These are phyloP conservation scores for Venturia asperata DNA, from an alignment of 2,329 filamentous ascomycete species.

Conservation along the genomic window DNA sequence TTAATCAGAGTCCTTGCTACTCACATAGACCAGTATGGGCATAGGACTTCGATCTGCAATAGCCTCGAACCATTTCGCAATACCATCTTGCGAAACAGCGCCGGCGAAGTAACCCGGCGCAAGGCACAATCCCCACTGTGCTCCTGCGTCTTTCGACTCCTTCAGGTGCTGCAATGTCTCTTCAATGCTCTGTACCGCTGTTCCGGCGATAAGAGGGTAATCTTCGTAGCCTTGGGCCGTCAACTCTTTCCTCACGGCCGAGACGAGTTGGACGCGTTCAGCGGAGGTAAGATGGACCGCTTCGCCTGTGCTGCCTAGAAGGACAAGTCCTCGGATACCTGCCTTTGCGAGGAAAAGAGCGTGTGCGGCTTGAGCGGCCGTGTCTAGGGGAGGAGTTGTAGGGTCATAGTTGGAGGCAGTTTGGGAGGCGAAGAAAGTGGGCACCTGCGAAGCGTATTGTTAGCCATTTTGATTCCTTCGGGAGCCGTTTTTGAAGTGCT, in stretches of 20 bases:
- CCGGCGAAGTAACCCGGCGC: slow-evolving; percentile 60
- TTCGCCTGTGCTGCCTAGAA: slow-evolving; percentile 59
- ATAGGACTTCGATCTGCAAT: slow-evolving; percentile 55
- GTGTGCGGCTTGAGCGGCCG: slow-evolving; percentile 52
- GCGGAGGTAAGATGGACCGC: slow-evolving; percentile 53
- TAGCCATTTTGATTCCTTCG: background rate
- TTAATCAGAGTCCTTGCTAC: background rate
- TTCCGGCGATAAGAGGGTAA: slow-evolving; percentile 57
- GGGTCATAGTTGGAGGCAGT: slow-evolving; percentile 37
- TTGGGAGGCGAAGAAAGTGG: slow-evolving; percentile 56
- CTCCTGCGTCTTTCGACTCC: slow-evolving; percentile 50
- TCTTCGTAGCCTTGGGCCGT: slow-evolving; percentile 49
- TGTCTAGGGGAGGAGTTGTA: slow-evolving; percentile 48
- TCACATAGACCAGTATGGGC: slow-evolving; percentile 52
- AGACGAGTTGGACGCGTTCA: slow-evolving; percentile 51
- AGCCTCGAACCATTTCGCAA: slow-evolving; percentile 54
- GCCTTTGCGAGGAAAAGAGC: slow-evolving; percentile 52
- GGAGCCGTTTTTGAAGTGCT: background rate
- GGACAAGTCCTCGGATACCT: slow-evolving; percentile 54
- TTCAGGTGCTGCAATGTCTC: slow-evolving; percentile 53
- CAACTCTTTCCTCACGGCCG: slow-evolving; percentile 49
- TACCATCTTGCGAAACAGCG: slow-evolving; percentile 51
- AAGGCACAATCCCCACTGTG: slow-evolving; percentile 56
- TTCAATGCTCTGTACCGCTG: slow-evolving; percentile 54
- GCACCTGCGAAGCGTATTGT: slow-evolving; percentile 33